A percentile compares a stretch with the other conserved stretches of the same genome.
phyloP scores from a whole-genome alignment of 2,329 filamentous ascomycete genomes.

The Scedosporium apiospermum region DNA sequence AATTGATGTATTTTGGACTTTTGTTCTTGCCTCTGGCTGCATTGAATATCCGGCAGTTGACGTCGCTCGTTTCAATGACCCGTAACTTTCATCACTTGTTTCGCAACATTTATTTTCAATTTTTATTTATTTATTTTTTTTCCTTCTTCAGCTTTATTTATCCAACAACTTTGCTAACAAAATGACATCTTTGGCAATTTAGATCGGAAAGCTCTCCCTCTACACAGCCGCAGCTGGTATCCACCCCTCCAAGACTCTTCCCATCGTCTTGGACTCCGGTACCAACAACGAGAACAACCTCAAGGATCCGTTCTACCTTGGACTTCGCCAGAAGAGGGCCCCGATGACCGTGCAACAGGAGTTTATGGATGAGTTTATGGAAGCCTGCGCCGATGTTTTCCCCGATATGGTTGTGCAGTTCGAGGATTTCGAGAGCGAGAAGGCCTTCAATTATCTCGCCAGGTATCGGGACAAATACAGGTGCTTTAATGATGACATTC shows the following conservation, averaged over 20 bases:
- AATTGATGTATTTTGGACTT: neutral
- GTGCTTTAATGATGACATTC: slow-evolving; percentile 98
- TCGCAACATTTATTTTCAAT: neutral
- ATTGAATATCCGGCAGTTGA: too few relatives aligned
- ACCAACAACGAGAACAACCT: slow-evolving; percentile 59
- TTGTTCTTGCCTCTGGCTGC: too few relatives aligned
- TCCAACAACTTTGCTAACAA: slow-evolving; percentile 12
- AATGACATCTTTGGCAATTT: slow-evolving; percentile 6
- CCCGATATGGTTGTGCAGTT: slow-evolving; percentile 74
- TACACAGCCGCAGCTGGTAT: slow-evolving; percentile 96
- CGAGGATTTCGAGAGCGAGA: slow-evolving; percentile 90
- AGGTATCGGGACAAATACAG: slow-evolving; percentile 82
- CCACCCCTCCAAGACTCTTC: slow-evolving; percentile 73
- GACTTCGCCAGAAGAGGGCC: slow-evolving; percentile 75
- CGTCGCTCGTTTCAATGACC: neutral
- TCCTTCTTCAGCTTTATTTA: neutral
- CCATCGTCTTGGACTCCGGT: slow-evolving; percentile 58
- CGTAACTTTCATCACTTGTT: neutral
- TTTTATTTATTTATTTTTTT: neutral
- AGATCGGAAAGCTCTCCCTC: slow-evolving; percentile 86
- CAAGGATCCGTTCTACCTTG: slow-evolving; percentile 73
- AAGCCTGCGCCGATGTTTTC: slow-evolving; percentile 67
- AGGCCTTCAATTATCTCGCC: slow-evolving; percentile 86
- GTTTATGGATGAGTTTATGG: slow-evolving; percentile 97
- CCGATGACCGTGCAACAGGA: slow-evolving; percentile 70